A percentile compares a stretch with the other conserved stretches of the same genome.
Evolutionary conservation across 2,329 filamentous ascomycete genomes (phyloP).

Genomic region (Fusarium liriodendri): DNA sequence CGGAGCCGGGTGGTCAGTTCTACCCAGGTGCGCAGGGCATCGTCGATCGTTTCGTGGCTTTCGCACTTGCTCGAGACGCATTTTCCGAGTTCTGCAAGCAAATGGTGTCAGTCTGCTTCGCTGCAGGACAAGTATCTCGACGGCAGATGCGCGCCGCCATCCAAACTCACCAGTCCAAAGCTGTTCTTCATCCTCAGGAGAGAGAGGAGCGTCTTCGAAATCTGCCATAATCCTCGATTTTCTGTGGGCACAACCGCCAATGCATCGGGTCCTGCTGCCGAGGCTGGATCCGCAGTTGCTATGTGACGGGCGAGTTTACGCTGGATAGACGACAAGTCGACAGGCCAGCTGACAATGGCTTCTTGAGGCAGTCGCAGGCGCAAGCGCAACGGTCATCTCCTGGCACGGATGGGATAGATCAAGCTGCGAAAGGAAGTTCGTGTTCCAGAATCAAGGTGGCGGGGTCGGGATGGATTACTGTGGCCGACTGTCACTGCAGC

Average conservation of each 20-base stretch:
- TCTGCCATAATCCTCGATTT: conserved; percentile 62
- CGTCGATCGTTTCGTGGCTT: conserved; percentile 76
- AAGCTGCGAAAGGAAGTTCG: conserved; percentile 21
- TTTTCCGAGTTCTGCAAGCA: conserved; percentile 58
- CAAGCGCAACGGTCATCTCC: conserved; percentile 40
- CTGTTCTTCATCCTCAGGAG: conserved; percentile 82
- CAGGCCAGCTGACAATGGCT: conserved; percentile 34
- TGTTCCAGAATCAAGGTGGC: conserved; percentile 40
- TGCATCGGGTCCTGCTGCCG: conserved; percentile 48
- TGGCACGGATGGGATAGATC: conserved; percentile 4
- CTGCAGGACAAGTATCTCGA: conserved; percentile 7
- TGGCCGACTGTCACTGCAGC: conserved; percentile 22
- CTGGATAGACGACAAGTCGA: conserved; percentile 27
- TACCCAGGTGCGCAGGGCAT: conserved; percentile 86
- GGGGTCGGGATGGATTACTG: conserved; percentile 37
- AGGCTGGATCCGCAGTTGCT: conserved; percentile 18
- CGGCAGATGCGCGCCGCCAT: background rate
- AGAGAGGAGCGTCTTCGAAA: conserved; percentile 71
- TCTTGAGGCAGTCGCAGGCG: conserved; percentile 1
- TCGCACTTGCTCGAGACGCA: conserved; percentile 61
- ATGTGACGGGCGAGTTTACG: conserved; percentile 4
- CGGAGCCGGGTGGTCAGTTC: conserved; percentile 80
- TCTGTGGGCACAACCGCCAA: conserved; percentile 43
- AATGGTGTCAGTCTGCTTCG: conserved; percentile 20
- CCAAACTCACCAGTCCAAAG: conserved; percentile 82